phyloP scores from a whole-genome alignment of 2,329 filamentous ascomycete species.

The Sporothrix variecibatus region DNA sequence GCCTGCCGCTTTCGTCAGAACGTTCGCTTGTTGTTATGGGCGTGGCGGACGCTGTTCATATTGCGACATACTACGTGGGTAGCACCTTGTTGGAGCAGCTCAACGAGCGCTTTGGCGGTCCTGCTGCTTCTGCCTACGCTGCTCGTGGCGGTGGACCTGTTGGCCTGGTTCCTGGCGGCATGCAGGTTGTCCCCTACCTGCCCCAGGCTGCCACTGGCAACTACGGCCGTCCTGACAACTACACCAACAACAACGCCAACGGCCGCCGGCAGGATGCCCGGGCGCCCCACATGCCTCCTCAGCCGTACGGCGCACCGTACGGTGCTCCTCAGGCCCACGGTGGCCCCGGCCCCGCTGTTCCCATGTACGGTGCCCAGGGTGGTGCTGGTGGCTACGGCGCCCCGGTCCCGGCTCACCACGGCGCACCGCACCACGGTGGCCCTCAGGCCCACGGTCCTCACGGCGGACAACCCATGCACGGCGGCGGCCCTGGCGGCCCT shows the following conservation, averaged over 20 bases:
- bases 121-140: constrained; percentile 95
- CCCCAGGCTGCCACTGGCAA: constrained; percentile 91
- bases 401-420: constrained; percentile 71
- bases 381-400: constrained; percentile 73
- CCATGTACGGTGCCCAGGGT: constrained; percentile 72
- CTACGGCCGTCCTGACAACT: constrained; percentile 88
- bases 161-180: constrained; percentile 90
- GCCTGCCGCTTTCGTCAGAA: constrained; percentile 91
- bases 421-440: constrained; percentile 55
- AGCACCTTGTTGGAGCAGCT: constrained; percentile 97
- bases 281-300: constrained; percentile 67
- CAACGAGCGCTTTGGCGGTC: constrained; percentile 93
- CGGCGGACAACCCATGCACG: constrained; percentile 70
- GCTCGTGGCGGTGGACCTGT: constrained; percentile 91
- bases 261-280: constrained; percentile 71
- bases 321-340: constrained; percentile 66
- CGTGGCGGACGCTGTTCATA: constrained; percentile 97
- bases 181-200: constrained; percentile 98
- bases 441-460: constrained; percentile 66
- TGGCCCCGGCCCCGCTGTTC: constrained; percentile 61
- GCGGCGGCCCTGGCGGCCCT: constrained; percentile 14
- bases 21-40: constrained; percentile 97
- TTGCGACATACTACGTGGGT: constrained; percentile 97
- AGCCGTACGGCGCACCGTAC: constrained; percentile 75
- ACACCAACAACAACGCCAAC: constrained; percentile 45